Conservation (phyloP, 1,284 basidiomycete species). For the Gomphus bonarii region DNA sequence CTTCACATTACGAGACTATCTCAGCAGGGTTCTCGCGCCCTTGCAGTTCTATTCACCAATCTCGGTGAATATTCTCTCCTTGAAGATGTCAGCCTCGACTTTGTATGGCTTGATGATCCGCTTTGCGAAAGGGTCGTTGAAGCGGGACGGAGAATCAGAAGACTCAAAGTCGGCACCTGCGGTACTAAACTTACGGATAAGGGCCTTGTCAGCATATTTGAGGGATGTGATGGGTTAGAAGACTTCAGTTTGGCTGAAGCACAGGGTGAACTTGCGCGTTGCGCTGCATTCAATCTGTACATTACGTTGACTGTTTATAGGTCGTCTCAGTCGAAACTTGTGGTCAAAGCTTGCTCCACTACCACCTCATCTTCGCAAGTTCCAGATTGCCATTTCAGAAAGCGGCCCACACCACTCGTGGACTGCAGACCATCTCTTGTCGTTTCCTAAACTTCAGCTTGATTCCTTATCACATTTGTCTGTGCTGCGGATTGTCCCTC, state of each 20-base stretch:
- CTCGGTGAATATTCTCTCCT: constrained; percentile 21
- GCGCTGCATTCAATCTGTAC: neutral
- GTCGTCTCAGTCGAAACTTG: constrained; percentile 25
- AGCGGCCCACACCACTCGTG: constrained; percentile 28
- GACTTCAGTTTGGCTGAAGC: constrained; percentile 26
- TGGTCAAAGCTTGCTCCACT: constrained; percentile 24
- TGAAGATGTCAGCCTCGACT: constrained; percentile 24
- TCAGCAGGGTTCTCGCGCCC: constrained; percentile 24
- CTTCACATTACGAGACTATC: constrained; percentile 25
- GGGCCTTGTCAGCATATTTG: constrained; percentile 23
- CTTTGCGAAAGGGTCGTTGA: constrained; percentile 25
- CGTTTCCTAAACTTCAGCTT: constrained; percentile 23
- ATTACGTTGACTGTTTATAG: constrained; percentile 14
- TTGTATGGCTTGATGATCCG: constrained; percentile 29
- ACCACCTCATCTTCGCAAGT: constrained; percentile 19
- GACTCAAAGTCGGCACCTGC: constrained; percentile 22
- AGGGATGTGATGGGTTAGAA: constrained; percentile 25
- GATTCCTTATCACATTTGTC: constrained; percentile 19
- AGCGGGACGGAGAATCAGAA: constrained; percentile 21
- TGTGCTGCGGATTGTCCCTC: constrained; percentile 20
- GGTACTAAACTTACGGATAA: constrained; percentile 29
- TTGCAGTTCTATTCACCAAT: constrained; percentile 18
- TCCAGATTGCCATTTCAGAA: constrained; percentile 24
- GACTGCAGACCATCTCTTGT: constrained; percentile 28
- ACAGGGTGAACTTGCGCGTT: constrained; percentile 21